These are phyloP conservation scores for Colletotrichum kahawae DNA, from an alignment of 2,329 filamentous ascomycete species.

Conservation along the genomic window DNA sequence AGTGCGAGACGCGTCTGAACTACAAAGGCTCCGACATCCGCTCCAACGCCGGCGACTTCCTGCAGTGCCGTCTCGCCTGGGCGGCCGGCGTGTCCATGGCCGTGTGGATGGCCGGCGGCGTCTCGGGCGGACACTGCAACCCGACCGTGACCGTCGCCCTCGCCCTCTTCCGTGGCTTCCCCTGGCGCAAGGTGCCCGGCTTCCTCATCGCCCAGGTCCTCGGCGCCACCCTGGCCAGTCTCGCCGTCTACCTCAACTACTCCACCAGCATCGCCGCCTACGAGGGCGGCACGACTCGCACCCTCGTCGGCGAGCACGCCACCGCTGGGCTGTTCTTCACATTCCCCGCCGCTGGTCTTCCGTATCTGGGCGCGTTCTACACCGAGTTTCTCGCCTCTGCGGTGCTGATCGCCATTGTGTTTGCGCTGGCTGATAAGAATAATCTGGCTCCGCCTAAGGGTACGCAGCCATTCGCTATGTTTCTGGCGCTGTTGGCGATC, in stretches of 20 bases:
- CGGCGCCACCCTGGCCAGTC: slow-evolving; percentile 26
- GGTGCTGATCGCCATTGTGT: slow-evolving; percentile 39
- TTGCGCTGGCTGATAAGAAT: slow-evolving; percentile 40
- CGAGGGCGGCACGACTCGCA: slow-evolving; percentile 34
- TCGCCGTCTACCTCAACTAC: slow-evolving; percentile 26
- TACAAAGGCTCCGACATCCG: slow-evolving; percentile 6
- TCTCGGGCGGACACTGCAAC: slow-evolving; percentile 35
- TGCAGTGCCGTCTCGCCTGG: slow-evolving; percentile 18
- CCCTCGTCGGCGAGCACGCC: slow-evolving; percentile 33
- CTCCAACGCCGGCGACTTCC: slow-evolving; percentile 12
- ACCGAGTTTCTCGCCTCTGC: slow-evolving; percentile 39
- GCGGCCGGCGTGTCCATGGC: slow-evolving; percentile 14
- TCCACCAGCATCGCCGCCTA: slow-evolving; percentile 32
- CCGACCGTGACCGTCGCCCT: slow-evolving; percentile 40
- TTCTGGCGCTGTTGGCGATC: slow-evolving; percentile 37
- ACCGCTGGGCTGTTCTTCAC: slow-evolving; percentile 32
- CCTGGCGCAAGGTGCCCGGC: slow-evolving; percentile 34
- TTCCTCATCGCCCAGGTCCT: slow-evolving; percentile 35
- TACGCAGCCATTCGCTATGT: slow-evolving; percentile 40
- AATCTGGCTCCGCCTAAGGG: slow-evolving; percentile 42
- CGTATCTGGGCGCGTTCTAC: slow-evolving; percentile 38
- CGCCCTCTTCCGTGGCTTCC: slow-evolving; percentile 40
- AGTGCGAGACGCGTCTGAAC: slow-evolving; percentile 14
- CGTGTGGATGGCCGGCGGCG: slow-evolving; percentile 25
- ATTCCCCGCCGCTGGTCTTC: slow-evolving; percentile 29